Conservation (phyloP, 805 yeast genomes). For the Spathaspora boniae region DNA sequence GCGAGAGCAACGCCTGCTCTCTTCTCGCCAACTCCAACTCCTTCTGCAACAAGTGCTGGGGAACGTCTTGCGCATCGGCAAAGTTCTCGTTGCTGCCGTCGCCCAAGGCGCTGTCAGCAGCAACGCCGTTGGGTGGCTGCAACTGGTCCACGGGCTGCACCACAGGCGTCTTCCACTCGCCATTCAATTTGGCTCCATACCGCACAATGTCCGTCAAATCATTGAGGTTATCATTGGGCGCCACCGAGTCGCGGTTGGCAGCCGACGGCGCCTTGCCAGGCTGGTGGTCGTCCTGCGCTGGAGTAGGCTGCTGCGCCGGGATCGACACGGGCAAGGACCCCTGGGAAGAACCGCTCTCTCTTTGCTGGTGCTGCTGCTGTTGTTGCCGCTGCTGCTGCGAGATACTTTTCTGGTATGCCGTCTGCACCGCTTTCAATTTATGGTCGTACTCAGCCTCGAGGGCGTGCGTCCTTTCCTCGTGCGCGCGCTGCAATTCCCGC, state of each 20-base stretch:
- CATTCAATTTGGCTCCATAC: slow-evolving; percentile 34
- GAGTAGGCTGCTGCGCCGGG: slow-evolving; percentile 11
- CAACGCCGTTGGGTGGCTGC: slow-evolving; percentile 2
- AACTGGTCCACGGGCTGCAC: slow-evolving; percentile 1
- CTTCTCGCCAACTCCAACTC: slow-evolving; percentile 25
- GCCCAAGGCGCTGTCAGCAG: not conserved
- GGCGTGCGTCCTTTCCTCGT: slow-evolving; percentile 4
- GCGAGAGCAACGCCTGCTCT: slow-evolving; percentile 21
- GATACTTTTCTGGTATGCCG: slow-evolving; percentile 4
- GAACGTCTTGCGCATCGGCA: slow-evolving; percentile 8
- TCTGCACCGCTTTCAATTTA: slow-evolving; percentile 8
- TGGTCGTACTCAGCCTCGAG: slow-evolving; percentile 2
- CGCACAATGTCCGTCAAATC: slow-evolving; percentile 36
- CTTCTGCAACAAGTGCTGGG: slow-evolving; percentile 16
- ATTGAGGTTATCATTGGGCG: slow-evolving; percentile 24
- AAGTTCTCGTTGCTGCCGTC: not conserved
- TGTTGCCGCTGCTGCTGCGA: too few relatives aligned
- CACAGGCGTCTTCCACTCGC: slow-evolving; percentile 13
- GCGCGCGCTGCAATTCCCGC: slow-evolving; percentile 3
- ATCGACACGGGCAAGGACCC: slow-evolving; percentile 7
- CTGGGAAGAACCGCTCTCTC: not conserved
- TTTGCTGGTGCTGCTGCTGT: not conserved
- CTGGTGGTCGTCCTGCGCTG: slow-evolving; percentile 1
- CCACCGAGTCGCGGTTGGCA: slow-evolving; percentile 16
- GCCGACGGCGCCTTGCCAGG: not conserved